Evolutionary conservation across 345 rosid genomes (phyloP).

Genomic region (Euclidium syriacum): DNA sequence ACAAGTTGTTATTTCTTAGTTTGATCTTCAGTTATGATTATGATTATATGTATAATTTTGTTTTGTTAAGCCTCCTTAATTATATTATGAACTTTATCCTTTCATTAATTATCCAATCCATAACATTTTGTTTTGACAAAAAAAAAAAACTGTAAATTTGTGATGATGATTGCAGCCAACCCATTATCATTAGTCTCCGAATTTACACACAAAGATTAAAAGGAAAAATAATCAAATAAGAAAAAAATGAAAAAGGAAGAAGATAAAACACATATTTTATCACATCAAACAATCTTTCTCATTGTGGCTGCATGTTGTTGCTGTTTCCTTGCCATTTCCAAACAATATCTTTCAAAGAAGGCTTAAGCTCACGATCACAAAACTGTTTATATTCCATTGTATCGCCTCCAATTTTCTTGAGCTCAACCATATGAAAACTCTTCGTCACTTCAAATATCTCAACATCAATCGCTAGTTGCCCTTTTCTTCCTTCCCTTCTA

Average conservation of each 20-base stretch:
- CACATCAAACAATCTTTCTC: conserved; percentile 5
- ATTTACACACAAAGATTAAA: not conserved
- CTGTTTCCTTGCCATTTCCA: conserved; percentile 72
- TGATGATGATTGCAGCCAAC: conserved; percentile 6
- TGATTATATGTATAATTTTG: too few relatives aligned
- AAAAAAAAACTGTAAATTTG: not conserved
- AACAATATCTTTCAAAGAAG: conserved; percentile 81
- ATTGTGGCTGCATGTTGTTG: conserved; percentile 13
- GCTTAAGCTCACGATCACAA: conserved; percentile 57
- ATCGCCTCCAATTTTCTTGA: conserved; percentile 72
- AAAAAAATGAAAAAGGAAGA: not conserved
- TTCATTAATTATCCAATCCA: too few relatives aligned
- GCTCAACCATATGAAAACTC: conserved; percentile 62
- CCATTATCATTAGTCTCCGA: not conserved
- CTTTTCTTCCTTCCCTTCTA: conserved; percentile 72
- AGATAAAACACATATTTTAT: not conserved
- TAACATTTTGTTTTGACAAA: too few relatives aligned
- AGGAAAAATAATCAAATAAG: not conserved
- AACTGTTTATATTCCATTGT: conserved; percentile 68
- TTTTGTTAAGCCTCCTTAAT: too few relatives aligned
- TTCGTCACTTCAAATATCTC: conserved; percentile 78
- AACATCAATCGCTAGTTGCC: conserved; percentile 62
- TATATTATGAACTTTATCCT: too few relatives aligned
- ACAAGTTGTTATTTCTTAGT: not conserved
- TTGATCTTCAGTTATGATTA: too few relatives aligned